These are phyloP conservation scores for Lactifluus hygrophoroides DNA, from an alignment of 768 basidiomycete genomes.

Conservation along the genomic window DNA sequence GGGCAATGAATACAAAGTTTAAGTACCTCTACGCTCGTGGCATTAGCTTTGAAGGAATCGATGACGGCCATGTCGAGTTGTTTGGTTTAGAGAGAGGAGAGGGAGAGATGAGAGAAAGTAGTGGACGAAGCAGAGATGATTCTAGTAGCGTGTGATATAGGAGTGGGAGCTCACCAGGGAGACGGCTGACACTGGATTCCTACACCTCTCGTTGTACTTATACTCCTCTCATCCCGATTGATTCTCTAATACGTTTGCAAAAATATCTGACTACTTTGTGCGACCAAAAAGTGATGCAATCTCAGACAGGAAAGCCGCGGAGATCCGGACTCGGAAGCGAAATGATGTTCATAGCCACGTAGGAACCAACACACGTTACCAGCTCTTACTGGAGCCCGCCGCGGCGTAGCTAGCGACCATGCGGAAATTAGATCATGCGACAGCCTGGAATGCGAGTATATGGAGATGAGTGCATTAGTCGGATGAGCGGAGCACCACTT, in stretches of 20 bases:
- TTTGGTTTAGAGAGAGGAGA: neutral
- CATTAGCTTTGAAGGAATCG: constrained; percentile 20
- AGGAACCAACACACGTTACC: neutral
- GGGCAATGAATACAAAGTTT: neutral
- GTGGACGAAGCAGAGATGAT: no score
- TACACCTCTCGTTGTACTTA: neutral
- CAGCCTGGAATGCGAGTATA: neutral
- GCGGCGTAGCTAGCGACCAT: no score
- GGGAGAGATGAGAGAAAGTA: neutral
- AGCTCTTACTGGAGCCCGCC: no score
- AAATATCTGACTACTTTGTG: neutral
- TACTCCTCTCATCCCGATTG: neutral
- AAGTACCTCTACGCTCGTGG: constrained; percentile 19
- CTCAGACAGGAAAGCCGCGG: neutral
- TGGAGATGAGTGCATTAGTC: no score
- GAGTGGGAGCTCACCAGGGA: neutral
- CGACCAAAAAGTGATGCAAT: neutral
- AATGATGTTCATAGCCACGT: neutral
- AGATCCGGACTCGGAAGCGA: neutral
- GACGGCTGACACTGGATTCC: neutral
- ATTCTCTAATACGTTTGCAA: neutral
- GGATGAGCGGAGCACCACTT: neutral
- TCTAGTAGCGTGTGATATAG: neutral
- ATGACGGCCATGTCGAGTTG: constrained; percentile 20
- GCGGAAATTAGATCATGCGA: neutral